A percentile compares a stretch with the other conserved stretches of the same genome.
Evolutionary conservation across 2,329 filamentous ascomycete species (phyloP).

Genomic region (Pseudogymnoascus verrucosus): DNA sequence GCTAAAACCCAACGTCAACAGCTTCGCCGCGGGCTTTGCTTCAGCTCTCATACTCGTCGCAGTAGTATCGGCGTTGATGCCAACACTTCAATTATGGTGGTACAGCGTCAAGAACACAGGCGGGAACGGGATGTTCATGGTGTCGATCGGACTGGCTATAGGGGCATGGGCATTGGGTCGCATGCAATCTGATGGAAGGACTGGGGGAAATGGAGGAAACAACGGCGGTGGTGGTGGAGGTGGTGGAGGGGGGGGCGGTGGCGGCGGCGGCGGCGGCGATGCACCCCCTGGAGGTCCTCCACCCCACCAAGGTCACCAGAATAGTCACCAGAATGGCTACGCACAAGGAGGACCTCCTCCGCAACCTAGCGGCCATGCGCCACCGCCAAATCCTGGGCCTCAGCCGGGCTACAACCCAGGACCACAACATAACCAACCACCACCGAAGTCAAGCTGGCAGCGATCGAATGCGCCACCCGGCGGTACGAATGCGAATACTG

Average conservation of each 20-base stretch:
- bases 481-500: not conserved
- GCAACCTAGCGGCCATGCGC: constrained; percentile 25
- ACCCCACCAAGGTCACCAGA: constrained; percentile 16
- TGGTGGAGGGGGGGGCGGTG: not conserved
- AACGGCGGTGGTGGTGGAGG: constrained; percentile 26
- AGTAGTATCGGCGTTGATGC: constrained; percentile 65
- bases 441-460: constrained; percentile 6
- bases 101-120: constrained; percentile 61
- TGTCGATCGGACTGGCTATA: constrained; percentile 66
- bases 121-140: constrained; percentile 62
- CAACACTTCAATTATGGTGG: constrained; percentile 68
- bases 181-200: constrained; percentile 43
- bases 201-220: constrained; percentile 19
- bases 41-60: constrained; percentile 65
- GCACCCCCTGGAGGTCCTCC: constrained; percentile 10
- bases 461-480: not conserved
- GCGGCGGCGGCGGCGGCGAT: constrained; percentile 14
- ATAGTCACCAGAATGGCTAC: constrained; percentile 19
- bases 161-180: constrained; percentile 71
- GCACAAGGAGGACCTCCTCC: constrained; percentile 22
- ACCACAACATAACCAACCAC: constrained; percentile 17
- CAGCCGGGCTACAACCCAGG: constrained; percentile 24
- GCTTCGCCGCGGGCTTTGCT: constrained; percentile 80
- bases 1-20: constrained; percentile 75
- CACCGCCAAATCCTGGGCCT: constrained; percentile 28